Conservation (phyloP, 1,284 basidiomycete genomes). For the Lignosus rhinocerotis region DNA sequence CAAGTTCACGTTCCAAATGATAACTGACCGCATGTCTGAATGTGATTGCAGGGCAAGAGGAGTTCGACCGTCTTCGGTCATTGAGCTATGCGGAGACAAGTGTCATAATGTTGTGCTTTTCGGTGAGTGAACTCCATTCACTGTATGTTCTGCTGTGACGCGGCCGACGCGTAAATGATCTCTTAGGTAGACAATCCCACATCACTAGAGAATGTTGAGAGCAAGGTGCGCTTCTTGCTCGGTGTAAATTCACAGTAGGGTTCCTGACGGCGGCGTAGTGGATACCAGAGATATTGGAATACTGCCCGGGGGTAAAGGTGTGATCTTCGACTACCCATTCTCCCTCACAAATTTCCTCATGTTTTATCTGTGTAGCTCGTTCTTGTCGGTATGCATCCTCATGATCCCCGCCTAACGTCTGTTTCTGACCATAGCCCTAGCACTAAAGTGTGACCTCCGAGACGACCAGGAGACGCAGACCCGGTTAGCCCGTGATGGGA, state of each 20-base stretch:
- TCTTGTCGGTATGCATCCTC: conserved; percentile 63
- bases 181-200: conserved; percentile 90
- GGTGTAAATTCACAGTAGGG: background rate
- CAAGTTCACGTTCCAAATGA: conserved; percentile 1
- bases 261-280: conserved; percentile 50
- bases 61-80: conserved; percentile 90
- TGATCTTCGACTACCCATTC: background rate
- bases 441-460: conserved; percentile 92
- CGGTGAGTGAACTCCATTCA: conserved; percentile 49
- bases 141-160: background rate
- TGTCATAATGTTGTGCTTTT: conserved; percentile 93
- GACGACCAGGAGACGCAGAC: conserved; percentile 73
- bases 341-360: background rate
- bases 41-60: conserved; percentile 80
- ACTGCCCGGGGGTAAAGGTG: conserved; percentile 93
- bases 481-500: conserved; percentile 65
- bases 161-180: conserved; percentile 41
- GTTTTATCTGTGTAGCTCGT: conserved; percentile 56
- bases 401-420: background rate
- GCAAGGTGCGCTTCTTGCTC: conserved; percentile 61
- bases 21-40: conserved; percentile 10
- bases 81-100: conserved; percentile 95
- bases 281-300: conserved; percentile 86
- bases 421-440: conserved; percentile 40
- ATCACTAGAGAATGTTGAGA: conserved; percentile 90